Conservation (phyloP, 2,329 filamentous ascomycete species). For the Nemania sp. region DNA sequence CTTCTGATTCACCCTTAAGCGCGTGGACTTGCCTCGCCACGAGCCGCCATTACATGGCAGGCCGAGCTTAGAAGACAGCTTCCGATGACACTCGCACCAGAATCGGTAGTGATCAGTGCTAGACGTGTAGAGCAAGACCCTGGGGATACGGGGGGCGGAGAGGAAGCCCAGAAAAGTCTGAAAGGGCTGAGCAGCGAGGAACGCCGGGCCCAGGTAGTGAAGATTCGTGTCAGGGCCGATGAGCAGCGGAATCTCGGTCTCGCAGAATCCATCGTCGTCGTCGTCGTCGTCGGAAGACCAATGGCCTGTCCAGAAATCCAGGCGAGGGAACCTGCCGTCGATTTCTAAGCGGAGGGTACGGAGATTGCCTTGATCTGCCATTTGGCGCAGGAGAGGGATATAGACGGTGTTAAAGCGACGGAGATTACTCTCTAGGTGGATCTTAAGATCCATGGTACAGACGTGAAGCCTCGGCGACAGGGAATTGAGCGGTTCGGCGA, state of each 20-base stretch:
- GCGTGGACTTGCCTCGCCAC: constrained; percentile 29
- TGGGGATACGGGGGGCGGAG: constrained; percentile 9
- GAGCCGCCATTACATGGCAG: constrained; percentile 31
- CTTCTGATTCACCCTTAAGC: constrained; percentile 31
- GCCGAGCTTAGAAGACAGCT: constrained; percentile 19
- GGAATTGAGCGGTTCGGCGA: constrained; percentile 25
- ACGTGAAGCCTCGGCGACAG: constrained; percentile 36
- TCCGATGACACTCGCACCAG: constrained; percentile 38
- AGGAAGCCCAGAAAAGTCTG: constrained; percentile 38
- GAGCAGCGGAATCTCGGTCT: constrained; percentile 23
- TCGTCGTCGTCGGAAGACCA: constrained; percentile 12
- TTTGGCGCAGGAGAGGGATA: constrained; percentile 30
- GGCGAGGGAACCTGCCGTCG: constrained; percentile 30
- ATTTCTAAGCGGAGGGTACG: constrained; percentile 32
- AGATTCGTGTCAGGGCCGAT: constrained; percentile 16
- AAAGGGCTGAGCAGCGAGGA: constrained; percentile 35
- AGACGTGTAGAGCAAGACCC: constrained; percentile 19
- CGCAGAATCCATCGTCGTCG: constrained; percentile 17
- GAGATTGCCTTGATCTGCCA: constrained; percentile 34
- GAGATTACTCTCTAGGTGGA: constrained; percentile 32
- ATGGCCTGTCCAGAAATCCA: constrained; percentile 34
- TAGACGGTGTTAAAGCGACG: constrained; percentile 31
- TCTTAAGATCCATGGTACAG: constrained; percentile 32
- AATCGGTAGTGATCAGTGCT: constrained; percentile 33
- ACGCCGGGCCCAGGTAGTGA: constrained; percentile 31